Evolutionary conservation across 139 green algal genomes (phyloP).

Genomic region (Diplosphaera chodatii): DNA sequence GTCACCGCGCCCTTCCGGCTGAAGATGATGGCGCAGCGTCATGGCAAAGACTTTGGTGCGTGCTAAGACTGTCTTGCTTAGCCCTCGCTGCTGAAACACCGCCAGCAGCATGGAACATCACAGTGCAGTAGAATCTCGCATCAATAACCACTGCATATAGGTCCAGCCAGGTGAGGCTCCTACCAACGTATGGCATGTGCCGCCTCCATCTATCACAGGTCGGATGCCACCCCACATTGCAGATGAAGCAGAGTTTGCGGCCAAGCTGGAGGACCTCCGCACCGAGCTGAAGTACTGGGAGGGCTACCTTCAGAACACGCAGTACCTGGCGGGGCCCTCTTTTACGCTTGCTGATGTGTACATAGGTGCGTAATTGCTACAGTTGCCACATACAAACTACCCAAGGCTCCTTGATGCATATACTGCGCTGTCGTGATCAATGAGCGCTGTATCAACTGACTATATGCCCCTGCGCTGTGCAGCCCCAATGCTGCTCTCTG

Average conservation of each 20-base stretch:
- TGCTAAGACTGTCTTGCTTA: too few species aligned
- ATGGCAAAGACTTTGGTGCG: too few species aligned
- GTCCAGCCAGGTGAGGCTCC: too few species aligned
- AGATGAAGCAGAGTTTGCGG: not conserved
- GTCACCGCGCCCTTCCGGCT: not conserved
- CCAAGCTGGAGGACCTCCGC: not conserved
- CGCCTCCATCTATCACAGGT: not conserved
- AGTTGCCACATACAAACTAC: too few species aligned
- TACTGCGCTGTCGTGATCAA: too few species aligned
- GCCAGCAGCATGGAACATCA: too few species aligned
- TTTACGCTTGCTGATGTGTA: not conserved
- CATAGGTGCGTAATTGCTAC: not conserved
- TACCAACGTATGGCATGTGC: too few species aligned
- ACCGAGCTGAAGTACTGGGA: not conserved
- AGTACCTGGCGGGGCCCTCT: not conserved
- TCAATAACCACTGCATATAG: too few species aligned
- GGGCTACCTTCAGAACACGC: not conserved
- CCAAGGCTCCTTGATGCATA: too few species aligned
- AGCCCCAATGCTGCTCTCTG: not conserved
- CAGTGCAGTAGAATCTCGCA: too few species aligned
- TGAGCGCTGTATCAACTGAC: too few species aligned
- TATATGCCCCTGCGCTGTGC: not conserved
- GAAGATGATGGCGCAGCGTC: not conserved
- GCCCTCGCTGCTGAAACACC: too few species aligned
- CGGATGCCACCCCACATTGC: not conserved